phyloP scores from a whole-genome alignment of 495 filamentous ascomycete species.

The Aspergillus campestris region DNA sequence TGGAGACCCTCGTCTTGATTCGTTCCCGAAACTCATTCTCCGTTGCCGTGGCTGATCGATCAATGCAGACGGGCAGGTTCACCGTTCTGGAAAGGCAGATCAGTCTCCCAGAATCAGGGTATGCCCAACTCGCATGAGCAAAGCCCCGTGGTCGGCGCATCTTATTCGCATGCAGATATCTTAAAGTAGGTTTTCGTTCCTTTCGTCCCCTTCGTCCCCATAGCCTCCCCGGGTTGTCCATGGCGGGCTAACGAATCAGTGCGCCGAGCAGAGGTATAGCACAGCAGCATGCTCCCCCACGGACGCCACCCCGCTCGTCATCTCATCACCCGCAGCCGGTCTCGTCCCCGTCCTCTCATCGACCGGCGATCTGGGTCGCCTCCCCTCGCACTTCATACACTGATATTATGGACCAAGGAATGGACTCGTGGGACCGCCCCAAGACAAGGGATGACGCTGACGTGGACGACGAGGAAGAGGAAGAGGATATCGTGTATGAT shows the following conservation, averaged over 20 bases:
- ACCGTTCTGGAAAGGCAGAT: constrained; percentile 79
- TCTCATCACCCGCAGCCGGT: constrained; percentile 29
- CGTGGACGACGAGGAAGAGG: constrained; percentile 51
- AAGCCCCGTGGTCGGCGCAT: constrained; percentile 81
- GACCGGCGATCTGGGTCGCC: constrained; percentile 42
- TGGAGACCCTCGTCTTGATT: neutral
- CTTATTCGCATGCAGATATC: constrained; percentile 94
- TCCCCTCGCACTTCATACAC: constrained; percentile 66
- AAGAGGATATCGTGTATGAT: constrained; percentile 64
- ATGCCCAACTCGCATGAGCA: constrained; percentile 50
- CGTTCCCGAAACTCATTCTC: too few species aligned
- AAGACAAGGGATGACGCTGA: constrained; percentile 13
- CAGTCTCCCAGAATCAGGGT: constrained; percentile 29
- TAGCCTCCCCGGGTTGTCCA: too few species aligned
- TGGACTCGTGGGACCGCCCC: constrained; percentile 65
- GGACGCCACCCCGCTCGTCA: constrained; percentile 51
- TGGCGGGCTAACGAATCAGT: too few species aligned
- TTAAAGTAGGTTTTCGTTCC: constrained; percentile 70
- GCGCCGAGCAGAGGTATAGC: constrained; percentile 39
- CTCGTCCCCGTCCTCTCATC: constrained; percentile 44
- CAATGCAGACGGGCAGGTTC: constrained; percentile 57
- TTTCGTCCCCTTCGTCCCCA: constrained; percentile 14
- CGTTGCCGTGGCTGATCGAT: too few species aligned
- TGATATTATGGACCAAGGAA: constrained; percentile 63
- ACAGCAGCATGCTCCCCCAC: constrained; percentile 45